Evolutionary conservation across 495 filamentous ascomycete genomes (phyloP), one percentile per base, ranked within the genome.

Genomic region (Aspergillus affinis): DNA sequence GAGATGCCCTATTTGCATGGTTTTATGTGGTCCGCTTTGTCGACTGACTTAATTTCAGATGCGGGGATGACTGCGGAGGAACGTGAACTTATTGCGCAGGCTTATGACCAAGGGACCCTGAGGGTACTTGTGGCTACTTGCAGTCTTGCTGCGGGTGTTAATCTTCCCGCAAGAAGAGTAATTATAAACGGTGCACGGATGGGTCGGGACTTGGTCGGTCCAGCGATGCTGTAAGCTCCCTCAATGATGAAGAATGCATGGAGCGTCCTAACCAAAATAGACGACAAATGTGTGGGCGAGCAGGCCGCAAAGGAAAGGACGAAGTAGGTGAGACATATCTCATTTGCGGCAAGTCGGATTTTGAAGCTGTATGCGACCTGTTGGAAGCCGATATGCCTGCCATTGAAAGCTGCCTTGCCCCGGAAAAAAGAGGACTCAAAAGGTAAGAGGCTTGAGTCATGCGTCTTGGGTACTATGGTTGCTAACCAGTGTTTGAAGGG

Each of bases 101-200:
- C 89, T 12, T 94, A 92, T 62, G 88, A 93, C 65, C 72, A 77
- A 30, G 89, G 90, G 1, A 72, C 81, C 4, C 62, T 94, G 29
- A 90, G 85, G 62, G 84, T 91, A 0, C 86, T 92, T 41, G 88
- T 90, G 17, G 91, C 90, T 19, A 94, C 90, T 15, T 91, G 89
- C 59, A 91, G 88, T 61, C 84, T 94, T 58, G 90, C 90, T n/a
- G 90, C 90, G 45, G 90, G 90, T 13, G 89, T 94, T 48, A 94
- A 94, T 72, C 77, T 90, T 47, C 84, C 82, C 3, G 90, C 90
- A 12, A 77, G 90, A 61, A 76, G 90, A 63, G 90, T 94, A 4
- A 91, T 94, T 44, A 82, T 94, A 29, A 87, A 91, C 65, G 86
- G 85, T 26, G 90, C 86, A 29, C 79, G 87, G 17, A 92, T 92